These are phyloP conservation scores for Elaphomyces granulatus DNA, from an alignment of 495 filamentous ascomycete species.

Conservation along the genomic window DNA sequence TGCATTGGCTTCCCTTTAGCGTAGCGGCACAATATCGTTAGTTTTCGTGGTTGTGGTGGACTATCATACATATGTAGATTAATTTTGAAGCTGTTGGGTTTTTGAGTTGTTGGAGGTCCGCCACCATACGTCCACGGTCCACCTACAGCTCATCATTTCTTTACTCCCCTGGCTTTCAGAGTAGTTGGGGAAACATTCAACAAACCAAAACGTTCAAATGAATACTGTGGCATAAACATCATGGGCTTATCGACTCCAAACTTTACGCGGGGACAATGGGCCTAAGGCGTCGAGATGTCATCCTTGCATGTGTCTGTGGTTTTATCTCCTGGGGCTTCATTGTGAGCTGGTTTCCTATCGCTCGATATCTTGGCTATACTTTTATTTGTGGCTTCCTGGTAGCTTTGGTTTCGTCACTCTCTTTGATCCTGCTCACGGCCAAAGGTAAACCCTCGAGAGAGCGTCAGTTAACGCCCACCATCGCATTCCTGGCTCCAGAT, in stretches of 20 bases:
- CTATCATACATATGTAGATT: not conserved
- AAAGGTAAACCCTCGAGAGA: conserved; percentile 26
- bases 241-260: conserved; percentile 19
- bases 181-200: not conserved
- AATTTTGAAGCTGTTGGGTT: too few relatives aligned
- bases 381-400: conserved; percentile 51
- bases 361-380: conserved; percentile 70
- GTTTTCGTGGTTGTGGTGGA: too few relatives aligned
- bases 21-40: too few relatives aligned
- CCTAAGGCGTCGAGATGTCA: conserved; percentile 62
- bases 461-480: conserved; percentile 4
- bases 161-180: too few relatives aligned
- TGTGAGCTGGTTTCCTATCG: conserved; percentile 60
- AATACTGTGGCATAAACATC: conserved; percentile 16
- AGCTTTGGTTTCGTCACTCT: conserved; percentile 35
- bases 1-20: too few relatives aligned
- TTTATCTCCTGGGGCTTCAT: conserved; percentile 81
- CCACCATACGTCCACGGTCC: not conserved
- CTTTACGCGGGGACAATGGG: conserved; percentile 44
- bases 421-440: conserved; percentile 46
- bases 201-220: conserved; percentile 1
- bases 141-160: not conserved
- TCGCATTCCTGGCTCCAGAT: conserved; percentile 47
- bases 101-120: not conserved
- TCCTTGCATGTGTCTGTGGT: conserved; percentile 48